Percentiles rank a stretch among this genome's conserved stretches.
Conservation (phyloP, 192 early-diverging fungal species). For the Allomyces macrogynus region DNA sequence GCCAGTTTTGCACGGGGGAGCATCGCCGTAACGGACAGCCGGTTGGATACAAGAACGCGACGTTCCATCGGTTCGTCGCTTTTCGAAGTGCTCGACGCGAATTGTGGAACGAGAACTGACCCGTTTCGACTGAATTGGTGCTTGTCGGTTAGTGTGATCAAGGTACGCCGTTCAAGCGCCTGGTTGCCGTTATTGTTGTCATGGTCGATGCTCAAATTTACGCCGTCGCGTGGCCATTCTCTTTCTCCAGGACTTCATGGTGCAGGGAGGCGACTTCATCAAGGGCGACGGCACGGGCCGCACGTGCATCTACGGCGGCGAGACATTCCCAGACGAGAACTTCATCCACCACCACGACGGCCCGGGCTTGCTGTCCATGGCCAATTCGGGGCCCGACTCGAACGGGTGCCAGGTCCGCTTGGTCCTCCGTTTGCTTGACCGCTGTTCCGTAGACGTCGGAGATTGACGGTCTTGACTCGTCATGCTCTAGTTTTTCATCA, state of each 20-base stretch:
- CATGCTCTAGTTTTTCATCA: slow-evolving; percentile 60
- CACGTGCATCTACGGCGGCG: slow-evolving; percentile 62
- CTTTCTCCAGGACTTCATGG: slow-evolving; percentile 74
- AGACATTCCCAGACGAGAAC: slow-evolving; percentile 55
- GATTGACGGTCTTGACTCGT: neutral
- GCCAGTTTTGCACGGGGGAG: slow-evolving; percentile 84
- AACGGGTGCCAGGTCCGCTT: slow-evolving; percentile 61
- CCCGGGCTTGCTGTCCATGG: slow-evolving; percentile 74
- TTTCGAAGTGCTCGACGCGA: neutral
- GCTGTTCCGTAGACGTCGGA: neutral
- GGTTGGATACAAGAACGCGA: slow-evolving; percentile 63
- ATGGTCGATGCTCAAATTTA: no score
- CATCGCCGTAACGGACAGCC: slow-evolving; percentile 53
- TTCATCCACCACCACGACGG: slow-evolving; percentile 67
- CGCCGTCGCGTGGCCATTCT: no score
- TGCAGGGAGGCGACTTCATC: slow-evolving; percentile 77
- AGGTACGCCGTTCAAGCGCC: no score
- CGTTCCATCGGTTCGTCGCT: slow-evolving; percentile 42
- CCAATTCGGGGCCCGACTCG: slow-evolving; percentile 62
- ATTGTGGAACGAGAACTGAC: no score
- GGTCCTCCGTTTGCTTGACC: neutral
- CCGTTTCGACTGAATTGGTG: no score
- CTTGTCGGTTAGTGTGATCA: no score
- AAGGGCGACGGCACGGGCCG: slow-evolving; percentile 80
- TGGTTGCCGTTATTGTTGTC: no score